Conservation (phyloP, 108 stramenopile species). For the Discostella stelligeroides region DNA sequence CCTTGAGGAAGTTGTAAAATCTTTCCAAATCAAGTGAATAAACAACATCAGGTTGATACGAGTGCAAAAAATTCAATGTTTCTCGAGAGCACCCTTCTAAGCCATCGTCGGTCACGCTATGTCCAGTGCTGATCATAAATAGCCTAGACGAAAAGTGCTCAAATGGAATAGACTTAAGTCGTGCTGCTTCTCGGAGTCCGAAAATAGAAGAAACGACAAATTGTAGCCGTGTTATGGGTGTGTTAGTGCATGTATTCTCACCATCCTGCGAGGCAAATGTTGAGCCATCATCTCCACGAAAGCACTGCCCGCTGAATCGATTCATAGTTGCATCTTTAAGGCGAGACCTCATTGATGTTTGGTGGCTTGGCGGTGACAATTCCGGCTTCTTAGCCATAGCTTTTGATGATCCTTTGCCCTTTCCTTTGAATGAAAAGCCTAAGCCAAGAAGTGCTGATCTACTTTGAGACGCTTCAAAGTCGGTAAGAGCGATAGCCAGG, state of each 20-base stretch:
- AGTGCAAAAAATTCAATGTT: constrained; percentile 71
- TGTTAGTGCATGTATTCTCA: constrained; percentile 66
- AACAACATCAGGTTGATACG: constrained; percentile 72
- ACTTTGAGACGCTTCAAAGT: constrained; percentile 73
- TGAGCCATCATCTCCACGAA: constrained; percentile 42
- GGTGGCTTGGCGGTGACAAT: constrained; percentile 26
- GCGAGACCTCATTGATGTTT: constrained; percentile 20
- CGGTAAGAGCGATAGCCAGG: constrained; percentile 72
- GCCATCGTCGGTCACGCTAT: constrained; percentile 72
- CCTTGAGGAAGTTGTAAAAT: constrained; percentile 33
- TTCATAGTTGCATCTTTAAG: constrained; percentile 37
- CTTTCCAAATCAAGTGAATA: constrained; percentile 52
- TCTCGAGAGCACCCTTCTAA: constrained; percentile 74
- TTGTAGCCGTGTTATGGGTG: constrained; percentile 68
- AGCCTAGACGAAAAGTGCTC: constrained; percentile 63
- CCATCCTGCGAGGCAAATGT: constrained; percentile 50
- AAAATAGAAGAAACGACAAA: constrained; percentile 78
- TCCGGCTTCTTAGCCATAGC: constrained; percentile 5
- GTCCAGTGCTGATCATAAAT: constrained; percentile 61
- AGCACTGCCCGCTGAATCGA: constrained; percentile 46
- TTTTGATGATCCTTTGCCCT: constrained; percentile 1
- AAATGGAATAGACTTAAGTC: constrained; percentile 53
- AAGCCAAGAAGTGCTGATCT: constrained; percentile 64
- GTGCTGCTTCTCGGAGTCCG: constrained; percentile 76
- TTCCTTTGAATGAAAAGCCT: constrained; percentile 8